Percentiles rank a stretch among this genome's conserved stretches.
These are phyloP conservation scores for Schizosaccharomyces versatilis DNA, from an alignment of 1,139 yeast genomes.

Conservation along the genomic window DNA sequence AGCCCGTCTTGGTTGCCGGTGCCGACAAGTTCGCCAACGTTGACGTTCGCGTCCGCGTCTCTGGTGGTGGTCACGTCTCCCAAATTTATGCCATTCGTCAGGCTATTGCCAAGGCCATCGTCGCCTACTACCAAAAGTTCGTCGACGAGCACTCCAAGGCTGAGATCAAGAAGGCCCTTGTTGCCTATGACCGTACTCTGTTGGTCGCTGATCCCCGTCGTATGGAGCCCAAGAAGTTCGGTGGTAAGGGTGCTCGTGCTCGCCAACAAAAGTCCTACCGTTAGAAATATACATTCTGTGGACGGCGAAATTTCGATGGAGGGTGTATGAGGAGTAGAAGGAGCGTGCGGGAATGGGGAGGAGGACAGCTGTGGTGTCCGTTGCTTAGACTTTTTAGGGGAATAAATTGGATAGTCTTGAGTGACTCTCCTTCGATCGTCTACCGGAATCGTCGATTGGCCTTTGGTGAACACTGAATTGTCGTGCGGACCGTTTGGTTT, in stretches of 20 bases:
- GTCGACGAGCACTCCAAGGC: conserved; percentile 98
- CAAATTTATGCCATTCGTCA: conserved; percentile 95
- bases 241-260: conserved; percentile 99
- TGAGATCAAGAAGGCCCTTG: conserved; percentile 95
- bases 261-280: conserved; percentile 99
- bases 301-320: neutral
- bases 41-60: conserved; percentile 95
- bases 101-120: conserved; percentile 98
- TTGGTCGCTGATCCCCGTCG: conserved; percentile 99
- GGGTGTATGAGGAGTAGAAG: neutral
- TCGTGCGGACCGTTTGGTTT: neutral
- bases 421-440: too few relatives aligned
- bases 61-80: conserved; percentile 99
- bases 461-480: neutral
- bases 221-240: conserved; percentile 99
- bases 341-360: too few relatives aligned
- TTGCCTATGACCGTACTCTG: conserved; percentile 96
- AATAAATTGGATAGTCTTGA: too few relatives aligned
- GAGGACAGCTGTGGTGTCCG: too few relatives aligned
- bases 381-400: too few relatives aligned
- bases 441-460: neutral
- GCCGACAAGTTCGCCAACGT: conserved; percentile 95
- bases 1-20: conserved; percentile 94
- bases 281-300: conserved; percentile 26
- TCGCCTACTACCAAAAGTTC: conserved; percentile 97